Conservation (phyloP, 2,329 filamentous ascomycete species). For the Cercospora sp. region DNA sequence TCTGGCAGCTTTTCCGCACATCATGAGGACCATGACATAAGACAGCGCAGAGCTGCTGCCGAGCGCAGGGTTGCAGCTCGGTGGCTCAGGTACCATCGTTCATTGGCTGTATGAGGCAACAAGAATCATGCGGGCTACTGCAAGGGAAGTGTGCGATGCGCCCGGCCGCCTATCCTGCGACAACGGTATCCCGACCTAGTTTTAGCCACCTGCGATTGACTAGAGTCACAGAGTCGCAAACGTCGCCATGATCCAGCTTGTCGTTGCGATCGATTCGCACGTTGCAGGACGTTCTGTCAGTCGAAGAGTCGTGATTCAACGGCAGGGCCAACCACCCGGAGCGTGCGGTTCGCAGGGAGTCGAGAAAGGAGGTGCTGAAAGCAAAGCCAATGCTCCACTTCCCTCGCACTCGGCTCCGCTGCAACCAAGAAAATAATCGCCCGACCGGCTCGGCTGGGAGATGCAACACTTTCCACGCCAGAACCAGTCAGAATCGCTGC, state of each 20-base stretch:
- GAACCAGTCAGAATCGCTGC: not conserved
- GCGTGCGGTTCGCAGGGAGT: not conserved
- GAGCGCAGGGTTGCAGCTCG: not conserved
- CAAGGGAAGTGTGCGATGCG: not conserved
- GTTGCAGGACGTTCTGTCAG: not conserved
- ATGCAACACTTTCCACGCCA: not conserved
- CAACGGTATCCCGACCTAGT: slow-evolving; percentile 1
- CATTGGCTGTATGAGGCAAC: slow-evolving; percentile 20
- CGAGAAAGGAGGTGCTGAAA: not conserved
- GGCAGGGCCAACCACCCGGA: not conserved
- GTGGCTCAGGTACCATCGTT: slow-evolving; percentile 17
- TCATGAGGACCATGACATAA: slow-evolving; percentile 14
- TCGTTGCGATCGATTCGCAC: not conserved
- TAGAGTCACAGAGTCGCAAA: not conserved
- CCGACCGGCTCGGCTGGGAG: slow-evolving; percentile 4
- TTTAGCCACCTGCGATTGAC: not conserved
- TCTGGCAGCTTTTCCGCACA: not conserved
- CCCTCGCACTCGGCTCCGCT: slow-evolving; percentile 2
- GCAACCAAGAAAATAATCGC: not conserved
- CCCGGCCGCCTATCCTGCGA: not conserved
- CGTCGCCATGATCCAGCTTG: not conserved
- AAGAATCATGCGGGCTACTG: slow-evolving; percentile 19
- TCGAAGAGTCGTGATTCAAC: not conserved
- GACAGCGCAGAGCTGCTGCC: slow-evolving; percentile 1
- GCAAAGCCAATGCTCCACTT: slow-evolving; percentile 5